Percentiles rank a stretch among this genome's conserved stretches.
phyloP scores from a whole-genome alignment of 108 stramenopile species.

The Cyclostephanos invisitatus region DNA sequence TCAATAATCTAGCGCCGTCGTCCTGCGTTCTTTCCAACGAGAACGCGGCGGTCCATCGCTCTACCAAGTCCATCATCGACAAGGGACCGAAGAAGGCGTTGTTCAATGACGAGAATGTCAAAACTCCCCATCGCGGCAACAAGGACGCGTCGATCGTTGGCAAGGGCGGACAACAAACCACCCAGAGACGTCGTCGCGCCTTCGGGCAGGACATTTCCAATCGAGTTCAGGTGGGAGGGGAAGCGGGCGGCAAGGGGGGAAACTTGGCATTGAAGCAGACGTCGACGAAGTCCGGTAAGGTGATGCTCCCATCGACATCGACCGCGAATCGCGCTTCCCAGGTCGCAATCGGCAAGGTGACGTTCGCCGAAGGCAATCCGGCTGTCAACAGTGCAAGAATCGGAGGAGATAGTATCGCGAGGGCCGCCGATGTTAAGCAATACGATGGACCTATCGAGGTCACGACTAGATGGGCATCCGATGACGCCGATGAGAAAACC shows the following conservation, averaged over 20 bases:
- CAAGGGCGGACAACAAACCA: conserved; percentile 8
- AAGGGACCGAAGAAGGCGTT: conserved; percentile 3
- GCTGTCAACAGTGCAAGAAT: not conserved
- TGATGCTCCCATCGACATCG: conserved; percentile 1
- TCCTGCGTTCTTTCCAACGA: conserved; percentile 21
- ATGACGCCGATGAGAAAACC: conserved; percentile 13
- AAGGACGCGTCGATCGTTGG: conserved; percentile 3
- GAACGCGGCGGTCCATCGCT: conserved; percentile 13
- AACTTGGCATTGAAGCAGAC: conserved; percentile 14
- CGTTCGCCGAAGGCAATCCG: not conserved
- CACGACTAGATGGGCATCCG: conserved; percentile 42
- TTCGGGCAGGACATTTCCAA: conserved; percentile 46
- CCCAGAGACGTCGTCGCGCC: conserved; percentile 41
- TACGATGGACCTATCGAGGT: conserved; percentile 32
- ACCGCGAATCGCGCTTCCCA: conserved; percentile 6
- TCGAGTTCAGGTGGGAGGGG: conserved; percentile 12
- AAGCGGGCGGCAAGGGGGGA: conserved; percentile 9
- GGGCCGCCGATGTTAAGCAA: conserved; percentile 8
- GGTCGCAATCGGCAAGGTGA: conserved; percentile 13
- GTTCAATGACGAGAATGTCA: conserved; percentile 19
- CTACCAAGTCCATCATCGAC: conserved; percentile 1
- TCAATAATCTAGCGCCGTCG: conserved; percentile 37
- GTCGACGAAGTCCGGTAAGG: not conserved
- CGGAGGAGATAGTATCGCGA: not conserved
- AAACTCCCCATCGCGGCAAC: conserved; percentile 29